Percentiles rank a stretch among this genome's conserved stretches.
phyloP scores from a whole-genome alignment of 192 early-diverging fungal species.

The Coemansia sp. region DNA sequence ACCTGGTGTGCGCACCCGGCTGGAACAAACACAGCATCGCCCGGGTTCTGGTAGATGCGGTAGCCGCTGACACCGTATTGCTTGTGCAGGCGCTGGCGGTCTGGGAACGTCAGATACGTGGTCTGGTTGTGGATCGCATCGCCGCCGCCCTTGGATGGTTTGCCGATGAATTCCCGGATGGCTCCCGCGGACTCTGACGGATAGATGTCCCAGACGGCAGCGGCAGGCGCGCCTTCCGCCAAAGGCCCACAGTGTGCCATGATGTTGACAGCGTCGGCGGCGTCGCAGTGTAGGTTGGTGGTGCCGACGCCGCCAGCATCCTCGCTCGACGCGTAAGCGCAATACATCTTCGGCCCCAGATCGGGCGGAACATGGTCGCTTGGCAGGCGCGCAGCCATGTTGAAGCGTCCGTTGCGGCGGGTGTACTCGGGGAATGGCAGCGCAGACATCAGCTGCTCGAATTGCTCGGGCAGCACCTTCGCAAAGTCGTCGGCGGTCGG shows the following conservation, averaged over 20 bases:
- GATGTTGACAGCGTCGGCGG: conserved; percentile 77
- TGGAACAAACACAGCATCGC: conserved; percentile 76
- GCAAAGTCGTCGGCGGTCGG: conserved; percentile 62
- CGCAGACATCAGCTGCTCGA: conserved; percentile 56
- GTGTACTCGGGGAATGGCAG: conserved; percentile 62
- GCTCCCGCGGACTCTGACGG: conserved; percentile 30
- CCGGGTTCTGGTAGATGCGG: conserved; percentile 65
- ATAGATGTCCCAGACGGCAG: conserved; percentile 71
- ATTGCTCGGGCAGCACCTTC: conserved; percentile 56
- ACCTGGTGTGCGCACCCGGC: conserved; percentile 79
- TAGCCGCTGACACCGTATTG: conserved; percentile 49
- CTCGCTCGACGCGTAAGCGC: conserved; percentile 64
- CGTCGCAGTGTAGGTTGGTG: conserved; percentile 75
- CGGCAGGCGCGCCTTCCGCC: conserved; percentile 16
- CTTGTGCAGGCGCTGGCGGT: conserved; percentile 45
- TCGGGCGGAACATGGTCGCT: conserved; percentile 60
- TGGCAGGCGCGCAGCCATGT: conserved; percentile 62
- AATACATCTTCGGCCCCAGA: conserved; percentile 76
- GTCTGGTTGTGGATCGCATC: conserved; percentile 71
- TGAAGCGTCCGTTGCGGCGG: conserved; percentile 53
- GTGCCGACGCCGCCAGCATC: conserved; percentile 58
- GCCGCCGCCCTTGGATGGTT: conserved; percentile 27
- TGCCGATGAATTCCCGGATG: conserved; percentile 45
- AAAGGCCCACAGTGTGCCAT: conserved; percentile 59
- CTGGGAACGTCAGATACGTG: conserved; percentile 57